Percentiles rank a stretch among this genome's conserved stretches.
These are phyloP conservation scores for Polytolypa hystricis DNA, from an alignment of 2,329 filamentous ascomycete genomes.

Conservation along the genomic window DNA sequence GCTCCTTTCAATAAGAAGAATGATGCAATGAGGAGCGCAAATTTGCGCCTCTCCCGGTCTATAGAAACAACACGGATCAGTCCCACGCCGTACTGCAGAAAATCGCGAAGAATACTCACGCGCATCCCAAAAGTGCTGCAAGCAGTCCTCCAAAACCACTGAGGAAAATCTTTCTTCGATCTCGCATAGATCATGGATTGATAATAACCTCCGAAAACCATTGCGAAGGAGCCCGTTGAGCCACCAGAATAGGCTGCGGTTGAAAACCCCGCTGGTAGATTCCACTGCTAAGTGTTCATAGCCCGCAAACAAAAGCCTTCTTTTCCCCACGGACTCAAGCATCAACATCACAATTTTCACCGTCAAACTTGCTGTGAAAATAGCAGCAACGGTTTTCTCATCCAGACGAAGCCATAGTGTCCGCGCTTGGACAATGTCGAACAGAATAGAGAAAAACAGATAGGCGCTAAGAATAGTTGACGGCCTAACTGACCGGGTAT, in stretches of 20 bases:
- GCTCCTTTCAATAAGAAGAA: conserved; percentile 20
- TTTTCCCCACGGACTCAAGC: conserved; percentile 38
- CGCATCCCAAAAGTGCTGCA: conserved; percentile 31
- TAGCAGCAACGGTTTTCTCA: conserved; percentile 27
- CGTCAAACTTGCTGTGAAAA: conserved; percentile 32
- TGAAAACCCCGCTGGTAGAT: conserved; percentile 42
- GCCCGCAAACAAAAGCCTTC: conserved; percentile 27
- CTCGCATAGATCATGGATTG: conserved; percentile 34
- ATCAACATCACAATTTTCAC: conserved; percentile 35
- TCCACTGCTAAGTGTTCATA: conserved; percentile 38
- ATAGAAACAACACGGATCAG: conserved; percentile 16
- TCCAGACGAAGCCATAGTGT: conserved; percentile 32
- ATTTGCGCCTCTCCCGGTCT: conserved; percentile 17
- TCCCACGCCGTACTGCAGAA: conserved; percentile 2
- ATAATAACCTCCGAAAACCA: conserved; percentile 36
- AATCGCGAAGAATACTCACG: conserved; percentile 17
- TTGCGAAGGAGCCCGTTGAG: conserved; percentile 40
- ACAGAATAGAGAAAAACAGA: conserved; percentile 34
- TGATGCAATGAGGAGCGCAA: conserved; percentile 14
- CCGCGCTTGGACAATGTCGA: conserved; percentile 36
- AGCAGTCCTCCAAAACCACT: conserved; percentile 26
- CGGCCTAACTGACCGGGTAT: conserved; percentile 35
- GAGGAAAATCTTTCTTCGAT: conserved; percentile 37
- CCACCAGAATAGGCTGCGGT: conserved; percentile 42
- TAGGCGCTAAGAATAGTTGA: conserved; percentile 40